A percentile compares a stretch with the other conserved stretches of the same genome.
These are phyloP conservation scores for Mycena albidolilacea DNA, from an alignment of 768 basidiomycete species.

Conservation along the genomic window DNA sequence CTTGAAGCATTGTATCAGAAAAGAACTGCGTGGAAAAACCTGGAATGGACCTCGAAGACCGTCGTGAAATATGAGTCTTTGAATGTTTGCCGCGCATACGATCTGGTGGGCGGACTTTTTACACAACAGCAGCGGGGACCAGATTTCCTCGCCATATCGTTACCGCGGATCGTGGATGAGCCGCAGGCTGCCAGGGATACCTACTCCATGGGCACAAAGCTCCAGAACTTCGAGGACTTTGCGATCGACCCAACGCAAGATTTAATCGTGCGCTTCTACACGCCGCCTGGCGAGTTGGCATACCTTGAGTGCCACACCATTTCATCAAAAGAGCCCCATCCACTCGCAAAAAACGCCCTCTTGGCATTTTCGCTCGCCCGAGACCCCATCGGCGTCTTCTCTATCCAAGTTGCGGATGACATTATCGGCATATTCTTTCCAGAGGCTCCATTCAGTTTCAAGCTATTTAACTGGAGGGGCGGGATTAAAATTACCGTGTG, in stretches of 20 bases:
- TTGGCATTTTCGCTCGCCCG: not conserved
- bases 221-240: slow-evolving; percentile 13
- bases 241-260: slow-evolving; percentile 19
- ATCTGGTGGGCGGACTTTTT: slow-evolving; percentile 16
- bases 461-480: not conserved
- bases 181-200: not conserved
- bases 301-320: slow-evolving; percentile 14
- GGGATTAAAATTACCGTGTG: not conserved
- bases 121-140: not conserved
- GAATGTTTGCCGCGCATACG: not conserved
- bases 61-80: slow-evolving; percentile 1
- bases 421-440: slow-evolving; percentile 8
- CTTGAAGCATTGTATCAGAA: slow-evolving; percentile 1
- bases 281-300: not conserved
- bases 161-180: not conserved
- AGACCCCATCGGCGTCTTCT: not conserved
- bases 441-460: not conserved
- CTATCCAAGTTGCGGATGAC: slow-evolving; percentile 19
- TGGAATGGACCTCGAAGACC: slow-evolving; percentile 19
- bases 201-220: not conserved
- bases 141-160: slow-evolving; percentile 1
- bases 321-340: slow-evolving; percentile 12
- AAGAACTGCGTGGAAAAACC: not conserved
- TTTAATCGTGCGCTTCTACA: not conserved
- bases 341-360: not conserved